Evolutionary conservation across 495 filamentous ascomycete species (phyloP).

Genomic region (Glutinoglossum americanum): DNA sequence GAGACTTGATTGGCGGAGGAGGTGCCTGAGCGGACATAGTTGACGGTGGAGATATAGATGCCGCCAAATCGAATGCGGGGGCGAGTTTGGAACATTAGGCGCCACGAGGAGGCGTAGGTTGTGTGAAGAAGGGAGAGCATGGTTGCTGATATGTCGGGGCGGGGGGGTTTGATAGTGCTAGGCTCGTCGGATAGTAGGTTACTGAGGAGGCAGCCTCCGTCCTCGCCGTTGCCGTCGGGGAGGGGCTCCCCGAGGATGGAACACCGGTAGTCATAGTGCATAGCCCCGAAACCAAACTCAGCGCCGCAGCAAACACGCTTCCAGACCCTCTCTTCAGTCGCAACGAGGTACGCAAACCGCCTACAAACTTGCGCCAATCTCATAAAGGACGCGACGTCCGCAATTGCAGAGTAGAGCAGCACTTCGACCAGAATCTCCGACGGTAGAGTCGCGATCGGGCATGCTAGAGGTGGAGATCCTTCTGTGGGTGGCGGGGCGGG

Average conservation of each 20-base stretch:
- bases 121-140: constrained; percentile 18
- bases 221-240: constrained; percentile 15
- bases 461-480: constrained; percentile 38
- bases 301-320: constrained; percentile 43
- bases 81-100: constrained; percentile 51
- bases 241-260: constrained; percentile 40
- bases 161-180: constrained; percentile 19
- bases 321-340: constrained; percentile 81
- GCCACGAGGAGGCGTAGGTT: constrained; percentile 24
- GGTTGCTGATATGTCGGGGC: background rate
- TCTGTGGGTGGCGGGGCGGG: constrained; percentile 35
- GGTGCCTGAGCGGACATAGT: constrained; percentile 72
- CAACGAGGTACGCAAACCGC: constrained; percentile 62
- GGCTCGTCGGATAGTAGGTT: constrained; percentile 9
- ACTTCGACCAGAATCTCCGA: constrained; percentile 66
- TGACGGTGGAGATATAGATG: constrained; percentile 87
- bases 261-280: constrained; percentile 62
- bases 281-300: constrained; percentile 58
- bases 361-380: constrained; percentile 74
- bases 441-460: constrained; percentile 56
- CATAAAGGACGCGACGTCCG: constrained; percentile 59
- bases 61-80: constrained; percentile 86
- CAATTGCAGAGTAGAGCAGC: constrained; percentile 41
- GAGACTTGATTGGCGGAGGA: constrained; percentile 30
- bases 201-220: constrained; percentile 4